Conservation (phyloP, 805 yeast genomes). For the Wickerhamiella alocasiicola region DNA sequence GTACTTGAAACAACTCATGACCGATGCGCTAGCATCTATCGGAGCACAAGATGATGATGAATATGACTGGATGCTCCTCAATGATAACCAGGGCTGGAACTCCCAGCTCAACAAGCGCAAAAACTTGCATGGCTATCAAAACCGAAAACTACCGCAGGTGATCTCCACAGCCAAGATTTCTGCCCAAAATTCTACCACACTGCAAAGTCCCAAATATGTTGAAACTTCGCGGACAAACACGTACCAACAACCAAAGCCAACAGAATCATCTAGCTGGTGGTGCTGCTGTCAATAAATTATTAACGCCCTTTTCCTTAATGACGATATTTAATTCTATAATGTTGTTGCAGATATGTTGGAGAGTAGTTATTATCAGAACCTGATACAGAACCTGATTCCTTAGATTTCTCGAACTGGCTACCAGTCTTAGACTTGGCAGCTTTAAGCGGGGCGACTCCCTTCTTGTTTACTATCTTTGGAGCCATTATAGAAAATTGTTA, state of each 20-base stretch:
- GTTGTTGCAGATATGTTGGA: no score
- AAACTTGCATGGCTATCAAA: constrained; percentile 73
- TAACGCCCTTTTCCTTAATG: constrained; percentile 8
- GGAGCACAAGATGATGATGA: constrained; percentile 70
- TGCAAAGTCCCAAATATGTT: constrained; percentile 2
- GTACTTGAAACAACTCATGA: constrained; percentile 63
- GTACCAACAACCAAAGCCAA: not conserved
- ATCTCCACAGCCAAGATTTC: not conserved
- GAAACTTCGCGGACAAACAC: constrained; percentile 1
- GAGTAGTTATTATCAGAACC: no score
- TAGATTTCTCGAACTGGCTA: no score
- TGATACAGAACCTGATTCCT: no score
- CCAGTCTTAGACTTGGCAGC: no score
- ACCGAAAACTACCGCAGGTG: constrained; percentile 2
- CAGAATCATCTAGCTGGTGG: constrained; percentile 1
- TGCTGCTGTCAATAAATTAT: constrained; percentile 2
- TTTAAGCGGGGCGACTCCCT: no score
- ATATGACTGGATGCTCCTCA: constrained; percentile 96
- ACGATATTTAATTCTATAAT: constrained; percentile 7
- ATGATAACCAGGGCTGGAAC: constrained; percentile 43
- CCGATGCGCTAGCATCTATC: constrained; percentile 61
- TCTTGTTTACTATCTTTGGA: no score
- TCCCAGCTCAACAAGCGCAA: constrained; percentile 86
- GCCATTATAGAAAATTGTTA: no score
- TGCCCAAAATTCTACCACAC: not conserved